Evolutionary conservation across 2,329 filamentous ascomycete species (phyloP).

Genomic region (Penicillium sp.): DNA sequence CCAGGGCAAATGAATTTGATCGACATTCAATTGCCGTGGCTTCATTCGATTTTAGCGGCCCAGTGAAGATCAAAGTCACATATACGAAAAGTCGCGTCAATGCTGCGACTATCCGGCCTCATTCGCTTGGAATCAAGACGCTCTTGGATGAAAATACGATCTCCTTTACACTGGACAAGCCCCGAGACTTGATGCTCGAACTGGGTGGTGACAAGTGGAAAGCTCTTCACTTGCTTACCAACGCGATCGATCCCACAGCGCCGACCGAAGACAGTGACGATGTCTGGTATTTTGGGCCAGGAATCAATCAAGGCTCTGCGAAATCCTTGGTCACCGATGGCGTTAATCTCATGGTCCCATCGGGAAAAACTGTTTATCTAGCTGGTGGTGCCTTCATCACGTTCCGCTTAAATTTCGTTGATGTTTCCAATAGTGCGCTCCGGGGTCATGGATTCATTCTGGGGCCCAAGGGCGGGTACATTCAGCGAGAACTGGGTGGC

Average conservation of each 20-base stretch:
- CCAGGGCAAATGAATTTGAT: neutral
- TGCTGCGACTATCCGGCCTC: neutral
- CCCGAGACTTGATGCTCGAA: slow-evolving; percentile 6
- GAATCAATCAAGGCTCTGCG: slow-evolving; percentile 8
- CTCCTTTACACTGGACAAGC: neutral
- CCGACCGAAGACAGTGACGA: slow-evolving; percentile 5
- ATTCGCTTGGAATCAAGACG: neutral
- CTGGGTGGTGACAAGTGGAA: neutral
- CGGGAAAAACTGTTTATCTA: neutral
- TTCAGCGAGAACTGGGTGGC: slow-evolving; percentile 1
- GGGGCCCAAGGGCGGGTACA: slow-evolving; percentile 3
- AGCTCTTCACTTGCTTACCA: slow-evolving; percentile 1
- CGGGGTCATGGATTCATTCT: slow-evolving; percentile 10
- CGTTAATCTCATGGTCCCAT: neutral
- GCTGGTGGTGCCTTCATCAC: slow-evolving; percentile 10
- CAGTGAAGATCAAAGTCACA: slow-evolving; percentile 1
- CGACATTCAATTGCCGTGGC: neutral
- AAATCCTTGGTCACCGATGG: neutral
- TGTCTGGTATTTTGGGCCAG: slow-evolving; percentile 10
- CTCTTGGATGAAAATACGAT: neutral
- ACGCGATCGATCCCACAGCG: neutral
- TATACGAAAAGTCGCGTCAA: neutral
- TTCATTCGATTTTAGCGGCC: neutral
- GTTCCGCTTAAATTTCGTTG: slow-evolving; percentile 1
- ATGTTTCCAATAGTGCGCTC: slow-evolving; percentile 5